Percentiles rank a stretch among this genome's conserved stretches.
These are phyloP conservation scores for Mycena vitilis DNA, from an alignment of 768 basidiomycete species.

Conservation along the genomic window DNA sequence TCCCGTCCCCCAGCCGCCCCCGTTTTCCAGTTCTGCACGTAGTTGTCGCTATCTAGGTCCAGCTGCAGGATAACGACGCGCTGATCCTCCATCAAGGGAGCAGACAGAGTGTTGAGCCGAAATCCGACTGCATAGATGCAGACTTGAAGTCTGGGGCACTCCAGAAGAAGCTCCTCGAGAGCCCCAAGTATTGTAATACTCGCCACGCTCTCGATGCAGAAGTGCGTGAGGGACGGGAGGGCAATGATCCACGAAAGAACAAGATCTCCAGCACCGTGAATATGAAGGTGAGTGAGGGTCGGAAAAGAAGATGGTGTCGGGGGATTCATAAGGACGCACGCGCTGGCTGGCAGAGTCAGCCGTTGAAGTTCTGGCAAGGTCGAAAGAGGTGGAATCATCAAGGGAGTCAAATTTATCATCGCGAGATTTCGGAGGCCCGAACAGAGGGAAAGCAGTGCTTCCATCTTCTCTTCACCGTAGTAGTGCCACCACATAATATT, in stretches of 20 bases:
- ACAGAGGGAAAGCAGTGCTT: background rate
- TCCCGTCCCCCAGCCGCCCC: background rate
- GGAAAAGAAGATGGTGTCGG: background rate
- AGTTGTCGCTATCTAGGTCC: too few relatives aligned
- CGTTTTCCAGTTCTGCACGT: background rate
- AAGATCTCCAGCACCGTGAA: background rate
- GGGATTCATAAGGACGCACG: background rate
- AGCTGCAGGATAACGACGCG: background rate
- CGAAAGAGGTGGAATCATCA: background rate
- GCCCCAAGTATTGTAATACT: too few relatives aligned
- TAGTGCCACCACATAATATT: background rate
- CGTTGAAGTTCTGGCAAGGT: background rate
- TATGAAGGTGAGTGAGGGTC: constrained; percentile 7
- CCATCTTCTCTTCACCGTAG: too few relatives aligned
- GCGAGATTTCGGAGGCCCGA: constrained; percentile 5
- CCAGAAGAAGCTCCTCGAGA: too few relatives aligned
- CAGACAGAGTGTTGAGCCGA: too few relatives aligned
- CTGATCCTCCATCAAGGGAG: background rate
- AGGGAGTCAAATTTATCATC: background rate
- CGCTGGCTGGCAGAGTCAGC: background rate
- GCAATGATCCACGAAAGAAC: background rate
- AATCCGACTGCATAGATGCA: too few relatives aligned
- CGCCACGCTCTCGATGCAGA: too few relatives aligned
- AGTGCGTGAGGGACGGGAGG: too few relatives aligned
- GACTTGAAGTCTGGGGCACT: too few relatives aligned